Evolutionary conservation across 2,329 filamentous ascomycete genomes (phyloP).

Genomic region (Diaporthe citriasiana): DNA sequence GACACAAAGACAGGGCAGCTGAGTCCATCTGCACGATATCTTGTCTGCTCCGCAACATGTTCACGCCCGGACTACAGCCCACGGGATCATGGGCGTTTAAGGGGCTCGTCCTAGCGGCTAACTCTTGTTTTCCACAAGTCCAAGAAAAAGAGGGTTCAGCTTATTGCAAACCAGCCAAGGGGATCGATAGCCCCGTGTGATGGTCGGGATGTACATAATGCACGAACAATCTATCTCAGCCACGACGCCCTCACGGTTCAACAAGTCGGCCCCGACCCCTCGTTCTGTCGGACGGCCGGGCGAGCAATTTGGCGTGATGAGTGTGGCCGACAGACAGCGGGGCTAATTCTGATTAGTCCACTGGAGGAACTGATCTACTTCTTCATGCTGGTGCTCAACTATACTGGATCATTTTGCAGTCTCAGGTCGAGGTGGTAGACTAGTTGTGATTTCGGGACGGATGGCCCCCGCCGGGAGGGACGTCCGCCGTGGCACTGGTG

Average conservation of each 20-base stretch:
- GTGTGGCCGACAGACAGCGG: not conserved
- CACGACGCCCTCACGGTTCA: not conserved
- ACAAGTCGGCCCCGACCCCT: slow-evolving; percentile 3
- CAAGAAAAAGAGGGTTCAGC: not conserved
- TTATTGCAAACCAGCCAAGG: not conserved
- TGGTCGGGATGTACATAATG: not conserved
- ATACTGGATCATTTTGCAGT: not conserved
- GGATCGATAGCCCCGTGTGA: not conserved
- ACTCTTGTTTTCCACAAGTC: not conserved
- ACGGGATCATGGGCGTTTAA: not conserved
- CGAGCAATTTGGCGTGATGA: not conserved
- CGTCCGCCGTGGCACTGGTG: slow-evolving; percentile 10
- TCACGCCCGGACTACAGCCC: slow-evolving; percentile 22
- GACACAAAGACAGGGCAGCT: not conserved
- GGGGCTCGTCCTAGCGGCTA: not conserved
- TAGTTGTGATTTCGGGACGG: not conserved
- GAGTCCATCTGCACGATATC: not conserved
- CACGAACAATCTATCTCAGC: slow-evolving; percentile 7
- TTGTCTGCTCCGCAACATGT: not conserved
- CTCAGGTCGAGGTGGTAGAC: not conserved
- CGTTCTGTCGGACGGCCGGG: not conserved
- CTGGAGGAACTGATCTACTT: no score
- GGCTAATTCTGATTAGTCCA: not conserved
- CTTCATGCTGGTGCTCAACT: not conserved
- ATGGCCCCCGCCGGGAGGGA: not conserved